Conservation (phyloP, 1,139 yeast genomes). For the Pneumocystis canis region DNA sequence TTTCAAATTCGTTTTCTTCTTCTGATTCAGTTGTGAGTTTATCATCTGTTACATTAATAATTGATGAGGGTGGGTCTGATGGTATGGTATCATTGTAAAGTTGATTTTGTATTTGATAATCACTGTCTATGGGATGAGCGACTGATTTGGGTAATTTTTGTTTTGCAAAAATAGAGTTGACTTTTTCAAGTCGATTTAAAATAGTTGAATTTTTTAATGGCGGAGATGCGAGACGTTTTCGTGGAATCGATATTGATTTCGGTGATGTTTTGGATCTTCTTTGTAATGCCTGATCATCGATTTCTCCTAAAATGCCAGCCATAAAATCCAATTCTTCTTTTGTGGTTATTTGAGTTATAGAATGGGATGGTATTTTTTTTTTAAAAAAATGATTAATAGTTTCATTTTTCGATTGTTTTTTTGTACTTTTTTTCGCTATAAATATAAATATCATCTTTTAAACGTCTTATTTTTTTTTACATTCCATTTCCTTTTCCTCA, state of each 20-base stretch:
- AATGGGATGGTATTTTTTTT: conserved; percentile 5
- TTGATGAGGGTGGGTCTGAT: conserved; percentile 3
- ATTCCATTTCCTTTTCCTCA: conserved; percentile 36
- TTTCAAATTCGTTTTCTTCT: conserved; percentile 17
- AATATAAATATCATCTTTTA: conserved; percentile 10
- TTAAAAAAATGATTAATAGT: conserved; percentile 10
- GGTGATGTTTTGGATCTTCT: neutral
- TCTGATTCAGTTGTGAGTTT: conserved; percentile 13
- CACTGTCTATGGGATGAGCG: neutral
- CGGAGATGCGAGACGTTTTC: conserved; percentile 3
- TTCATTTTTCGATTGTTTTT: conserved; percentile 2
- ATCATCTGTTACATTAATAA: neutral
- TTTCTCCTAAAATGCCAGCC: conserved; percentile 20
- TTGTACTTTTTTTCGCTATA: conserved; percentile 7
- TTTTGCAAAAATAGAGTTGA: neutral
- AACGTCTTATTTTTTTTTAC: conserved; percentile 19
- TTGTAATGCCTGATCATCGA: conserved; percentile 11
- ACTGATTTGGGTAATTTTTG: conserved; percentile 2
- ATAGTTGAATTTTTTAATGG: neutral
- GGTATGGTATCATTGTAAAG: neutral
- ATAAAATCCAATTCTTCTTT: conserved; percentile 22
- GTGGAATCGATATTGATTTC: neutral
- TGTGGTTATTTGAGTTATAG: conserved; percentile 5
- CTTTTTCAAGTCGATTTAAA: neutral
- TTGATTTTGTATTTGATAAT: neutral